Evolutionary conservation across 2,329 filamentous ascomycete species (phyloP).

Genomic region (Ceratocystis smalleyi): DNA sequence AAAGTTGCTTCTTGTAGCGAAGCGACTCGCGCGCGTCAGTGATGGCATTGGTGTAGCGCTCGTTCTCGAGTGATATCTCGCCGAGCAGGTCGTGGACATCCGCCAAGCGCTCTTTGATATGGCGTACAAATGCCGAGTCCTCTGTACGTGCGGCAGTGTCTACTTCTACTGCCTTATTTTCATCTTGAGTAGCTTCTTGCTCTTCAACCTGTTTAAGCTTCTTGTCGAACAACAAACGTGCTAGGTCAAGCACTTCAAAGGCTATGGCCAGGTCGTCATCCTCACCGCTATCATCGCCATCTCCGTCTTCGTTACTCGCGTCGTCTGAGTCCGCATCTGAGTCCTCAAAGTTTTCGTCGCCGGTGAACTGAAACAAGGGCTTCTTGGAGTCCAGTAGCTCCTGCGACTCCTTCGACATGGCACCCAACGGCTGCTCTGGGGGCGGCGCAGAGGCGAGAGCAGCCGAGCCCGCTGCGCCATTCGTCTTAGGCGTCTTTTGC

Average conservation of each 20-base stretch:
- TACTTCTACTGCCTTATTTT: conserved; percentile 21
- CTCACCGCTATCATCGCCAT: conserved; percentile 36
- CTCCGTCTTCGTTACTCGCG: conserved; percentile 27
- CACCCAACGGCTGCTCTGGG: conserved; percentile 22
- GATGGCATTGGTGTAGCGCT: conserved; percentile 74
- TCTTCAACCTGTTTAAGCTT: conserved; percentile 29
- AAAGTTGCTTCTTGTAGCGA: conserved; percentile 62
- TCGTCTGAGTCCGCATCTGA: conserved; percentile 55
- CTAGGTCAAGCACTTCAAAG: conserved; percentile 71
- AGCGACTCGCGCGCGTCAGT: conserved; percentile 66
- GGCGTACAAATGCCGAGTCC: conserved; percentile 32
- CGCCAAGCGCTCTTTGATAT: conserved; percentile 70
- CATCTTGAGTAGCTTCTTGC: conserved; percentile 17
- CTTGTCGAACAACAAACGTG: conserved; percentile 49
- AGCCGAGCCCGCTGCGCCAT: conserved; percentile 27
- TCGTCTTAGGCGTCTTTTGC: conserved; percentile 22
- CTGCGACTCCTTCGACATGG: conserved; percentile 24
- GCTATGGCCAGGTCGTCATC: conserved; percentile 63
- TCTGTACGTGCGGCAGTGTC: conserved; percentile 27
- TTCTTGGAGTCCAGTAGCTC: conserved; percentile 37
- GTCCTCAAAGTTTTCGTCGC: conserved; percentile 84
- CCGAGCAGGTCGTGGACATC: conserved; percentile 89
- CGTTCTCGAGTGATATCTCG: conserved; percentile 94
- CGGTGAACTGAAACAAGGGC: conserved; percentile 78
- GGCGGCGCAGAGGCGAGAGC: conserved; percentile 21